Evolutionary conservation across 2,329 filamentous ascomycete species (phyloP).

Genomic region (Fusarium bactridioides): DNA sequence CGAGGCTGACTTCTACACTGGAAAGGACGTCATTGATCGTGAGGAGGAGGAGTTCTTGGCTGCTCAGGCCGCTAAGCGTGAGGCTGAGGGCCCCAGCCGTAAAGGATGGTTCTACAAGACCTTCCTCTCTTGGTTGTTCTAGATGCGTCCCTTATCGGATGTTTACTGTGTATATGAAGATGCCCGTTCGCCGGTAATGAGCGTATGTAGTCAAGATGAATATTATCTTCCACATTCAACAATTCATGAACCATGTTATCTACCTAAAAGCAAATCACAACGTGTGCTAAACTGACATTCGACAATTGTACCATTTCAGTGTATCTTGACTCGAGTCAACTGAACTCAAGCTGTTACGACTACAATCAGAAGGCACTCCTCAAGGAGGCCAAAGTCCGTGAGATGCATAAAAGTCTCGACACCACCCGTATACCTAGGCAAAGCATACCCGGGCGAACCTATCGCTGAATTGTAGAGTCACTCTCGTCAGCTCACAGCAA

Average conservation of each 20-base stretch:
- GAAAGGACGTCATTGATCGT: slow-evolving; percentile 76
- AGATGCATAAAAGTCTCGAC: neutral
- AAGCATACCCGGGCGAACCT: neutral
- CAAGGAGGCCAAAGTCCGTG: neutral
- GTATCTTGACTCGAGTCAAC: no score
- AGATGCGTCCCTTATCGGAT: slow-evolving; percentile 8
- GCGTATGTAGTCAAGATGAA: slow-evolving; percentile 21
- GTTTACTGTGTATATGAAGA: slow-evolving; percentile 2
- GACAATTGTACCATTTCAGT: neutral
- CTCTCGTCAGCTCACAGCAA: no score
- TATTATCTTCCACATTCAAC: slow-evolving; percentile 5
- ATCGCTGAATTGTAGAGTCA: neutral
- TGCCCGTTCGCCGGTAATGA: slow-evolving; percentile 8
- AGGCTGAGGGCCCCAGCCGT: slow-evolving; percentile 32
- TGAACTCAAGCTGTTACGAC: no score
- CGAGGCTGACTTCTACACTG: slow-evolving; percentile 73
- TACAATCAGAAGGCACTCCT: neutral
- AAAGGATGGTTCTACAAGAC: slow-evolving; percentile 49
- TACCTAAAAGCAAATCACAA: accelerated
- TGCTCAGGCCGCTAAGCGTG: slow-evolving; percentile 42
- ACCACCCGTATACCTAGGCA: neutral
- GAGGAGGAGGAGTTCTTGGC: slow-evolving; percentile 75
- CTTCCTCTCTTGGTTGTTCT: slow-evolving; percentile 51
- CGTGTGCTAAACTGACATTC: neutral
- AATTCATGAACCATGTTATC: neutral